phyloP scores from a whole-genome alignment of 495 filamentous ascomycete genomes.

The Daldinia childiae region DNA sequence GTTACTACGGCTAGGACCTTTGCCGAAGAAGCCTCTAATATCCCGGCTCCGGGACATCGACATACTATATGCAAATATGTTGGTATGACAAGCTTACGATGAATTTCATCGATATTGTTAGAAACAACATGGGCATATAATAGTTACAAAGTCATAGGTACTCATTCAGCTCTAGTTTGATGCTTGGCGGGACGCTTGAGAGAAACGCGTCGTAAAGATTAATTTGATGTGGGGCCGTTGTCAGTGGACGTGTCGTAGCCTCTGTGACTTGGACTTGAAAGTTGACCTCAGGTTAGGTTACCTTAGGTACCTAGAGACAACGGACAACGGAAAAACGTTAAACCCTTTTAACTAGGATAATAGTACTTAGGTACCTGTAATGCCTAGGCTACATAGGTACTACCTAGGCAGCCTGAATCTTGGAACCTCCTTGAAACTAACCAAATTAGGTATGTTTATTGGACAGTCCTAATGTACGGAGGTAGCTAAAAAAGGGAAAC shows the following conservation, averaged over 20 bases:
- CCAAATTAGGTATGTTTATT: constrained; percentile 19
- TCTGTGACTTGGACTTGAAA: too few species aligned
- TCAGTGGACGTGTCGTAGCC: too few species aligned
- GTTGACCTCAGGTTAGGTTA: too few species aligned
- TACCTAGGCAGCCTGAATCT: background rate
- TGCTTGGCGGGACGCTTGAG: constrained; percentile 14
- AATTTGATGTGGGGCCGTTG: constrained; percentile 27
- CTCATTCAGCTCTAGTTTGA: constrained; percentile 5
- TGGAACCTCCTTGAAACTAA: constrained; percentile 13
- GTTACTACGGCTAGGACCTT: constrained; percentile 24
- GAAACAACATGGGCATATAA: background rate
- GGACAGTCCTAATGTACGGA: constrained; percentile 25
- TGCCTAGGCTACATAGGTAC: too few species aligned
- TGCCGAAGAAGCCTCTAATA: constrained; percentile 50
- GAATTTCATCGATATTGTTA: background rate
- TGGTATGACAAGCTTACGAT: background rate
- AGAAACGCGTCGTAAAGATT: constrained; percentile 31
- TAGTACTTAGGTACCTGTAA: background rate
- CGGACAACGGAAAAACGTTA: constrained; percentile 13
- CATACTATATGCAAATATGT: background rate
- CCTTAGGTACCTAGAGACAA: too few species aligned
- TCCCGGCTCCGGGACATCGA: constrained; percentile 42
- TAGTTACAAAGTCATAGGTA: constrained; percentile 6
- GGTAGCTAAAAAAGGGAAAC: constrained; percentile 23
- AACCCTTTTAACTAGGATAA: constrained; percentile 5